A percentile compares a stretch with the other conserved stretches of the same genome.
These are phyloP conservation scores for Daldinia loculata DNA, from an alignment of 495 filamentous ascomycete genomes.

Conservation along the genomic window DNA sequence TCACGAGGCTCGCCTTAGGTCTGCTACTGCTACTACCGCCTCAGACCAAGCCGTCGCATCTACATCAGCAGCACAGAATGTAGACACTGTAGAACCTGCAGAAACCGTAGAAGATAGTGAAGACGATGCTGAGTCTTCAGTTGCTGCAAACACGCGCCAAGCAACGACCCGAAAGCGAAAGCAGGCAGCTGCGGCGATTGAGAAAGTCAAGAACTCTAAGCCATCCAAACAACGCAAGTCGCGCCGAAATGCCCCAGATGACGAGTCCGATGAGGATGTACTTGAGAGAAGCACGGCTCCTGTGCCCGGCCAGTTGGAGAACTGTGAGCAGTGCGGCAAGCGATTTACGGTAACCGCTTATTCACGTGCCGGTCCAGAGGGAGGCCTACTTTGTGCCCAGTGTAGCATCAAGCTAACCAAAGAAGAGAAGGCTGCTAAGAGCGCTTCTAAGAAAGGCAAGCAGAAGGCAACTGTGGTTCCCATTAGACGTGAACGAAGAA, in stretches of 20 bases:
- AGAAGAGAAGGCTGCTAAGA: conserved; percentile 62
- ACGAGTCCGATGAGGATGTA: conserved; percentile 37
- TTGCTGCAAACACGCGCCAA: conserved; percentile 40
- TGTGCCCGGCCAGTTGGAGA: conserved; percentile 83
- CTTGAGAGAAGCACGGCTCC: conserved; percentile 46
- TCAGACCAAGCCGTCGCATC: background rate
- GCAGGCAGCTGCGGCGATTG: conserved; percentile 69
- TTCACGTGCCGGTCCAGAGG: conserved; percentile 78
- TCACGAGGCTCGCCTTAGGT: conserved; percentile 56
- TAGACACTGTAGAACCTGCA: background rate
- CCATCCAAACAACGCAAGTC: conserved; percentile 69
- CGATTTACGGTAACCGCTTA: conserved; percentile 96
- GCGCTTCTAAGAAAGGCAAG: conserved; percentile 57
- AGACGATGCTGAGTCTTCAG: background rate
- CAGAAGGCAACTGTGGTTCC: conserved; percentile 54
- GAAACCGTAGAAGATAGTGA: background rate
- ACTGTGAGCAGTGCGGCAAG: conserved; percentile 85
- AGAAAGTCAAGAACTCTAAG: conserved; percentile 83
- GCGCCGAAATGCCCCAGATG: conserved; percentile 54
- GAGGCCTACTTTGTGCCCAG: conserved; percentile 82
- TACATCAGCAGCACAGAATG: background rate
- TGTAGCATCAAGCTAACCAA: conserved; percentile 82
- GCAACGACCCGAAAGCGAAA: conserved; percentile 54
- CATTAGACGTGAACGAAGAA: conserved; percentile 62
- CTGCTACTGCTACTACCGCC: conserved; percentile 10